Base-by-base conservation (phyloP, 176 grass and related monocot genomes). In the Carex scoparia region DNA sequence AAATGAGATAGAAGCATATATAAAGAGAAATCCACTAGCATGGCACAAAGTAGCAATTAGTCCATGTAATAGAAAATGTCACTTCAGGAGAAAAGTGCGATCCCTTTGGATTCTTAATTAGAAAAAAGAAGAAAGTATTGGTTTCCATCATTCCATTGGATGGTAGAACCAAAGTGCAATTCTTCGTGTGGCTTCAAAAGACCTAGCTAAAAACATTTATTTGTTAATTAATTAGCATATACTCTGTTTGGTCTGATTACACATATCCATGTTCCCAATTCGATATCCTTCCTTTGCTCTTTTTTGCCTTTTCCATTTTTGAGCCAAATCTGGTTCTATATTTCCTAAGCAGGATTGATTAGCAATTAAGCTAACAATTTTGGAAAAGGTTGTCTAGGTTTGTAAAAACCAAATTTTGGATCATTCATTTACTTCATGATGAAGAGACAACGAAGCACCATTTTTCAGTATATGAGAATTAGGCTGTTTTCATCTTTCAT, bases 341-440 rank as follows among this genome's bases (percentile, higher is more conserved):
- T 81, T 67, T 68, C 81, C 81, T 83, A 83, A 83, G 63, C 42
- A 66, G 62, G 81, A 66, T 83, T 83, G 62, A 69, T 83, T 83
- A 69, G 23, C 46, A 83, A 30, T 68, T 44, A 67, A 83, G 81
- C 81, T 68, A 83, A 53, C 61, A 63, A 68, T 66, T 83, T 69
- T 65, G 58, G 81, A 66, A 83, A 83, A 83, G 64, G 81, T 83
- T 69, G 81, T 66, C 74, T 78, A 33, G 1, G 40, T 38, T 64
- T 64, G 35, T 7, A 65, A 42, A 42, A 64, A 7, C 33, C 8
- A 63, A 81, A 81, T 65, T 81, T 81, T 27, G 19, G 14, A 44
- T 48, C 77, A n/a, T 64, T 40, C 57, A 51, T 51, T 51, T 11
- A 81, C 18, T 81, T 73, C 7, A 77, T 31, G 12, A 31, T 9